Evolutionary conservation across 1,284 basidiomycete genomes (phyloP), one percentile per base, ranked within the genome.

Genomic region (Trichosporon sp.): DNA sequence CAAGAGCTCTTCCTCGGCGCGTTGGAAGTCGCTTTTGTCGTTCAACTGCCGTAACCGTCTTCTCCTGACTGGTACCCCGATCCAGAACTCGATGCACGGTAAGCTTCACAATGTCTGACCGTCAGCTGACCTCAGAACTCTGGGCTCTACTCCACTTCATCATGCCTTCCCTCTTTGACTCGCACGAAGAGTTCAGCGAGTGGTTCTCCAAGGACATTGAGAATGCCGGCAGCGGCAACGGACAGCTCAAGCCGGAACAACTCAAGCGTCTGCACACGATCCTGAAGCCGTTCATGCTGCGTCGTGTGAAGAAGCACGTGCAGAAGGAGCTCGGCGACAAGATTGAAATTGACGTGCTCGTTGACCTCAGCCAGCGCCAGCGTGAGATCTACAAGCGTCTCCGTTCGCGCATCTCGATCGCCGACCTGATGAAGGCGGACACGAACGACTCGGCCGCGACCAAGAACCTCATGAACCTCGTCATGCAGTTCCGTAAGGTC

Each of bases 191-290:
- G 82, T 99, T 99, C 83, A 94, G 91, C 77, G 96, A 99, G 79
- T 99, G 96, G 96, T 99, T 99, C 82, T 97, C 95, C 25, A 98
- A 98, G 80, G 96, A 99, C 75, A 98, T 99, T 64, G 96, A 99
- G 83, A 95, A 91, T 76, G 91, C 91, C 19, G 93, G 84, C 84
- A 92, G 92, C 71, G 77, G 77, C 33, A 90, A 89, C 71, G 74
- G 74, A 13, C 72, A 71, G 33, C 84, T 99, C 71, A 98, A 97
- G 77, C 95, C 97, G 76, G 90, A 97, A 78, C 96, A 99, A 79
- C 83, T 99, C 40, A 87, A 93, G 63, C 88, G 96, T 62, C 82
- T 99, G 67, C 96, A 99, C 78, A 98, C 99, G 93, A 99, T 99
- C 68, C 84, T 99, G 72, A 98, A 99, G 79, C 96, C 96, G 10